A percentile compares a stretch with the other conserved stretches of the same genome.
Evolutionary conservation across 208 protist genomes (phyloP).

Genomic region (Strigomonas culicis): DNA sequence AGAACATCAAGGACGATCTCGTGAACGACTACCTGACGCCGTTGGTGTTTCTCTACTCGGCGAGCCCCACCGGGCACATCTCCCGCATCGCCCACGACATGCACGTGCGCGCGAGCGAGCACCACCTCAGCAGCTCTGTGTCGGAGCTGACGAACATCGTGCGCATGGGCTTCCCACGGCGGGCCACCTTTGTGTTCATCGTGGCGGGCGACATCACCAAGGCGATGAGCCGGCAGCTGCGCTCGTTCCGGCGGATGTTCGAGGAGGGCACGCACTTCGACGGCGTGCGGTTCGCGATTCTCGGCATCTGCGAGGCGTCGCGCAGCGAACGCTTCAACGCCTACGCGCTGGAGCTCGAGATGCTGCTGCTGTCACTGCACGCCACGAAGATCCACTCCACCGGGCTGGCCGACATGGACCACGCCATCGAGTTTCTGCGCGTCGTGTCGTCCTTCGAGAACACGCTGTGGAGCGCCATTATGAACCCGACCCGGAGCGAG

Average conservation of each 20-base stretch:
- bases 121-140: conserved; percentile 35
- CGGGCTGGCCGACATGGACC: conserved; percentile 33
- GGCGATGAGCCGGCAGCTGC: conserved; percentile 30
- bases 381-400: conserved; percentile 51
- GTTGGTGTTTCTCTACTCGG: conserved; percentile 48
- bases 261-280: conserved; percentile 18
- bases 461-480: conserved; percentile 41
- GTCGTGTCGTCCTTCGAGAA: conserved; percentile 36
- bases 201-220: conserved; percentile 38
- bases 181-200: conserved; percentile 47
- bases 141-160: conserved; percentile 37
- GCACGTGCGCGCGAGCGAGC: conserved; percentile 14
- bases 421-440: conserved; percentile 13
- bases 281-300: conserved; percentile 44
- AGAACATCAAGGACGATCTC: not conserved
- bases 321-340: conserved; percentile 42
- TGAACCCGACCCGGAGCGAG: conserved; percentile 27
- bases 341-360: conserved; percentile 47
- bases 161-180: conserved; percentile 33
- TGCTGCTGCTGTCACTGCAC: conserved; percentile 35
- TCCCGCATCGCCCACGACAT: conserved; percentile 31
- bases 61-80: conserved; percentile 12
- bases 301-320: conserved; percentile 38
- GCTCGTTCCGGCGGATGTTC: conserved; percentile 22
- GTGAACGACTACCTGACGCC: conserved; percentile 31